Evolutionary conservation across 257 asterid genomes (phyloP).

Genomic region (Plectranthus barbatus): DNA sequence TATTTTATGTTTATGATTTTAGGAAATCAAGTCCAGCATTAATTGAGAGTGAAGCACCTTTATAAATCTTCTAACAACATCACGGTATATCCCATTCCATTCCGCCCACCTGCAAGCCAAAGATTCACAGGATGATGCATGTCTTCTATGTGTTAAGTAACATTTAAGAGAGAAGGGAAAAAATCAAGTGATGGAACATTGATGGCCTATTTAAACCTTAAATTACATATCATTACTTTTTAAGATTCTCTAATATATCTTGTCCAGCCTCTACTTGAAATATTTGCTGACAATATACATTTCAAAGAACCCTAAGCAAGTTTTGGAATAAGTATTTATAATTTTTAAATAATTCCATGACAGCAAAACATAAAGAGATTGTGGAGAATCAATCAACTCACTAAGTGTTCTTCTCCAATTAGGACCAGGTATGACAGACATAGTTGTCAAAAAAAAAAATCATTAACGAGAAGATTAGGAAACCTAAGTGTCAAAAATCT

Average conservation of each 20-base stretch:
- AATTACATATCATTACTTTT: neutral
- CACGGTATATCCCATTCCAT: constrained; percentile 97
- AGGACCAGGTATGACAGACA: neutral
- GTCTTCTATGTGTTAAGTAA: neutral
- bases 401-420: constrained; percentile 3
- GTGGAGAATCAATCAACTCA: neutral
- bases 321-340: neutral
- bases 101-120: constrained; percentile 88
- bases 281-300: neutral
- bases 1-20: neutral
- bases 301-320: neutral
- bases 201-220: constrained; percentile 2
- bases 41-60: constrained; percentile 45
- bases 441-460: neutral
- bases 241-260: constrained; percentile 6
- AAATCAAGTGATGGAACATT: neutral
- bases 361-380: neutral
- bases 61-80: constrained; percentile 76
- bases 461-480: neutral
- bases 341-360: neutral
- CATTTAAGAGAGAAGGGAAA: neutral
- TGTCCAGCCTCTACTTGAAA: constrained; percentile 5
- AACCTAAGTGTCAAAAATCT: neutral
- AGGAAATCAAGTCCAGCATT: constrained; percentile 4
- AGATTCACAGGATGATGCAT: constrained; percentile 7